Conservation (phyloP, 345 rosid species). For the Linum trigynum region DNA sequence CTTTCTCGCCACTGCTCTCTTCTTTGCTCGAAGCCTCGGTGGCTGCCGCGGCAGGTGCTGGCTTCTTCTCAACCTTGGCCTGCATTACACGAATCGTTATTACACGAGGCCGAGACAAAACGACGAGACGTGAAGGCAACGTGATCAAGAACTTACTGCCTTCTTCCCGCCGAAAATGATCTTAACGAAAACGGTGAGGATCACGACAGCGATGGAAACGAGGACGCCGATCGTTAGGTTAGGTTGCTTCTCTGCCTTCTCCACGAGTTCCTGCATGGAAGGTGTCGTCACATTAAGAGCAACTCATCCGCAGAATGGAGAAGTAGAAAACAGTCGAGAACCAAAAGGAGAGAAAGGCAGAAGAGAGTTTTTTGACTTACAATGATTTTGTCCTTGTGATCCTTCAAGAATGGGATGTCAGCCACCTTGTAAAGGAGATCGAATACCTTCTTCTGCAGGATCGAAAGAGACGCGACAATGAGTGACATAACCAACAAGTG, state of each 20-base stretch:
- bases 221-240: constrained; percentile 51
- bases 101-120: not conserved
- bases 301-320: too few relatives aligned
- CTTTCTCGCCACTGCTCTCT: constrained; percentile 3
- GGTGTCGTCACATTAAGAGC: too few relatives aligned
- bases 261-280: constrained; percentile 47
- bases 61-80: constrained; percentile 7
- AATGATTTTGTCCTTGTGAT: constrained; percentile 42
- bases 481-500: too few relatives aligned
- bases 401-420: constrained; percentile 57
- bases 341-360: not conserved
- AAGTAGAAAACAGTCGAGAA: too few relatives aligned
- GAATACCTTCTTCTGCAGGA: constrained; percentile 29
- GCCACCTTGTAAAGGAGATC: constrained; percentile 47
- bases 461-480: not conserved
- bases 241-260: constrained; percentile 68
- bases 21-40: not conserved
- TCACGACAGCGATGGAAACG: constrained; percentile 41
- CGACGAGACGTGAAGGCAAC: not conserved
- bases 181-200: constrained; percentile 36
- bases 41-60: not conserved
- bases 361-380: constrained; percentile 28
- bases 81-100: not conserved
- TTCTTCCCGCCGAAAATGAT: constrained; percentile 76
- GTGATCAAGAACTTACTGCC: constrained; percentile 19